Conservation (phyloP, 805 yeast genomes). For the Candida taoyuanica region DNA sequence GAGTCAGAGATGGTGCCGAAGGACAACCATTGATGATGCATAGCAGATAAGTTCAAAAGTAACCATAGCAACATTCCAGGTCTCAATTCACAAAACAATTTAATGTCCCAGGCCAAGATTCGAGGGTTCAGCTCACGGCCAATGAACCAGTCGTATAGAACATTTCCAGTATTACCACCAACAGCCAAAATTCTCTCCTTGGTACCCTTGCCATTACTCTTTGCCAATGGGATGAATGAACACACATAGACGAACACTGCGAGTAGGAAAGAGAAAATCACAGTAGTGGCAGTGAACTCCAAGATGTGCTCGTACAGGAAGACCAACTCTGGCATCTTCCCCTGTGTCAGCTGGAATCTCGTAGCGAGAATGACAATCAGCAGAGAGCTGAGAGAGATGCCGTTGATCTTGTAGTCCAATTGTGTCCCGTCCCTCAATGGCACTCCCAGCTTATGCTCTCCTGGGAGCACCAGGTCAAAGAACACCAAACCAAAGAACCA, state of each 20-base stretch:
- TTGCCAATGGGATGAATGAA: conserved; percentile 60
- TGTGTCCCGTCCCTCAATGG: conserved; percentile 69
- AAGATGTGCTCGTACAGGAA: conserved; percentile 67
- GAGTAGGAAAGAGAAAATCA: conserved; percentile 57
- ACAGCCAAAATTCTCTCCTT: conserved; percentile 70
- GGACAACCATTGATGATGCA: conserved; percentile 72
- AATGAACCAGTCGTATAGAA: conserved; percentile 89
- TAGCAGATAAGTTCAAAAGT: conserved; percentile 67
- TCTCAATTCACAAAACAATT: conserved; percentile 86
- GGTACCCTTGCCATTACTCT: conserved; percentile 46
- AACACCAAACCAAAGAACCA: conserved; percentile 71
- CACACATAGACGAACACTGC: conserved; percentile 60
- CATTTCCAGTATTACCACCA: conserved; percentile 80
- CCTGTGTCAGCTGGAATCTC: conserved; percentile 48
- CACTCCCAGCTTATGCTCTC: conserved; percentile 59
- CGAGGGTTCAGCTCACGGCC: conserved; percentile 96
- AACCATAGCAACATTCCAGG: conserved; percentile 93
- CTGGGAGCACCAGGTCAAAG: conserved; percentile 66
- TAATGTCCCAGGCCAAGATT: conserved; percentile 79
- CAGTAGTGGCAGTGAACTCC: conserved; percentile 58
- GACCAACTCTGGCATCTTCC: conserved; percentile 71
- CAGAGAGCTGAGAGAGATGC: conserved; percentile 48
- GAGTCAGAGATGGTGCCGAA: conserved; percentile 66
- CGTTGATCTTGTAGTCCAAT: conserved; percentile 78
- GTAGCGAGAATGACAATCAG: conserved; percentile 39